These are phyloP conservation scores for Phytophthora citrophthora DNA, from an alignment of 352 stramenopile genomes.

Conservation along the genomic window DNA sequence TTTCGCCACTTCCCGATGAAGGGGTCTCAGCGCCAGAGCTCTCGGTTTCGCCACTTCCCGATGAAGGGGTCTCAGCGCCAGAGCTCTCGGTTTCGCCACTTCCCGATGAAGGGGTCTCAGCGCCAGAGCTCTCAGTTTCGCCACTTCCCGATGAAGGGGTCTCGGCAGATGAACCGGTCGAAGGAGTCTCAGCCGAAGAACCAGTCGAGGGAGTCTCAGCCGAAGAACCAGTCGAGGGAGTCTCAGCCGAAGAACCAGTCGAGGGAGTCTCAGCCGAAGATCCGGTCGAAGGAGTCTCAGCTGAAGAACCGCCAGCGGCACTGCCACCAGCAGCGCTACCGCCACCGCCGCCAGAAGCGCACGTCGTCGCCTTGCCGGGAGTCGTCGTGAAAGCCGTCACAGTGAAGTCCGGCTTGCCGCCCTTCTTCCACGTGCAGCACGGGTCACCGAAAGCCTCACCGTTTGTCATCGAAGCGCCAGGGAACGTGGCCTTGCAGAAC, in stretches of 20 bases:
- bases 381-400: slow-evolving; percentile 39
- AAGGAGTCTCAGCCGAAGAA: slow-evolving; percentile 1
- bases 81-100: neutral
- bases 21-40: slow-evolving; percentile 7
- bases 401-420: slow-evolving; percentile 44
- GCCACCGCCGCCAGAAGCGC: slow-evolving; percentile 12
- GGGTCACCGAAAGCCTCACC: slow-evolving; percentile 58
- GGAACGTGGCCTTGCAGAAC: slow-evolving; percentile 35
- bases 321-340: slow-evolving; percentile 1
- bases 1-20: neutral
- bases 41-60: neutral
- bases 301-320: neutral
- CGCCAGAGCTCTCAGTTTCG: neutral
- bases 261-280: neutral
- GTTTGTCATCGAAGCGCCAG: slow-evolving; percentile 38
- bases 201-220: neutral
- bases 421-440: slow-evolving; percentile 57
- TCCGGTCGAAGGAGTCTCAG: neutral
- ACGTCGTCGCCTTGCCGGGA: slow-evolving; percentile 26
- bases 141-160: neutral
- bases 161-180: neutral
- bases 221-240: neutral
- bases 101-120: neutral
- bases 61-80: neutral
- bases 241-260: neutral